Evolutionary conservation across 768 basidiomycete species (phyloP).

Genomic region (Roridomyces roridus): DNA sequence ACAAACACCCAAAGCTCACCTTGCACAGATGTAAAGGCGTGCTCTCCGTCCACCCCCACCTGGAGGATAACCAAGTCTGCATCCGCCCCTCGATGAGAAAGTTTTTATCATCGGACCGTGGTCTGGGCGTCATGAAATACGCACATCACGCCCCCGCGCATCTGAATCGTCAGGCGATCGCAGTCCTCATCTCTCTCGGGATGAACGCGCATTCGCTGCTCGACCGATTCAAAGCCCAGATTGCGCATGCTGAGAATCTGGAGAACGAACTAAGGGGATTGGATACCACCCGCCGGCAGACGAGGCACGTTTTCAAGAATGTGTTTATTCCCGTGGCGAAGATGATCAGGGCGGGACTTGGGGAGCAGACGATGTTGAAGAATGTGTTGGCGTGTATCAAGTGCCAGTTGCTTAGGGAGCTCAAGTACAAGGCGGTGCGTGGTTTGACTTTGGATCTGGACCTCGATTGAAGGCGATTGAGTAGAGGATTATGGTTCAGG

Average conservation of each 20-base stretch:
- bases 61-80: conserved; percentile 18
- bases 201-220: conserved; percentile 10
- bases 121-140: conserved; percentile 25
- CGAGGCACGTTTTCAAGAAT: conserved; percentile 17
- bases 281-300: conserved; percentile 14
- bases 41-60: conserved; percentile 23
- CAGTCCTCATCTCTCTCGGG: conserved; percentile 17
- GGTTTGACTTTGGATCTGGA: background rate
- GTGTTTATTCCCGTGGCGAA: conserved; percentile 17
- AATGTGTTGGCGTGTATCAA: conserved; percentile 26
- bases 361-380: conserved; percentile 11
- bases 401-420: conserved; percentile 23
- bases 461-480: background rate
- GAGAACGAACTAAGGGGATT: conserved; percentile 12
- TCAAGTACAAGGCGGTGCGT: conserved; percentile 26
- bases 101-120: conserved; percentile 16
- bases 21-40: conserved; percentile 20
- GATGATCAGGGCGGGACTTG: conserved; percentile 18
- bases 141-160: conserved; percentile 23
- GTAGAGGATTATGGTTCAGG: conserved; percentile 18
- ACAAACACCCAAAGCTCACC: too few species aligned
- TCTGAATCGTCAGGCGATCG: conserved; percentile 27
- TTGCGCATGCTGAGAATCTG: conserved; percentile 12
- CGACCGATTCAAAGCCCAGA: conserved; percentile 1
- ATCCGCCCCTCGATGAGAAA: conserved; percentile 25